A percentile compares a stretch with the other conserved stretches of the same genome.
phyloP scores from a whole-genome alignment of 305 asterid species.

The Fraxinus greggii region DNA sequence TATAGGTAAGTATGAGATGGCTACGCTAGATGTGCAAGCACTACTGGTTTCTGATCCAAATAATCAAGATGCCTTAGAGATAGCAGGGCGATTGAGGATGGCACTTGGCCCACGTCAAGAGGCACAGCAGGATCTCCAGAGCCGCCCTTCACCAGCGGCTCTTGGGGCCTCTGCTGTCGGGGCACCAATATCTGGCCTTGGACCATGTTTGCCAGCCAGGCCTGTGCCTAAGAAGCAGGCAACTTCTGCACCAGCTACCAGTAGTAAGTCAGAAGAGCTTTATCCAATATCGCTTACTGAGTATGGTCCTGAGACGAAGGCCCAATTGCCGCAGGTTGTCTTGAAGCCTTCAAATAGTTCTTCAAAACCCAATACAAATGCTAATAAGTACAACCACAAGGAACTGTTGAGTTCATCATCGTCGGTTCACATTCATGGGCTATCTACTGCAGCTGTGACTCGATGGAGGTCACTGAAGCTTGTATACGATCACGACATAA shows the following conservation, averaged over 20 bases:
- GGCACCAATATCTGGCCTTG: slow-evolving; percentile 89
- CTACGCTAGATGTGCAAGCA: slow-evolving; percentile 74
- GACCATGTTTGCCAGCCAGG: slow-evolving; percentile 91
- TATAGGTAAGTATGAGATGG: slow-evolving; percentile 69
- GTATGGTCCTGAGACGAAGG: slow-evolving; percentile 53
- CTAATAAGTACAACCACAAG: slow-evolving; percentile 40
- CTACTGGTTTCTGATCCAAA: slow-evolving; percentile 64
- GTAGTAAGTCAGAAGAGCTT: slow-evolving; percentile 51
- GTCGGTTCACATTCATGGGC: slow-evolving; percentile 25
- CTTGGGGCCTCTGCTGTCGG: slow-evolving; percentile 98
- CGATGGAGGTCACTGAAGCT: slow-evolving; percentile 76
- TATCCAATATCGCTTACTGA: slow-evolving; percentile 52
- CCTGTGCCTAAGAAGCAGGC: slow-evolving; percentile 67
- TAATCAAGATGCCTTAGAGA: slow-evolving; percentile 69
- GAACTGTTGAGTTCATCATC: slow-evolving; percentile 29
- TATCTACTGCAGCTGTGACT: slow-evolving; percentile 28
- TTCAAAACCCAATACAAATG: slow-evolving; percentile 35
- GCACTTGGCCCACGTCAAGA: slow-evolving; percentile 73
- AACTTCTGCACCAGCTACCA: slow-evolving; percentile 29
- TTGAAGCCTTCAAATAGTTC: slow-evolving; percentile 71
- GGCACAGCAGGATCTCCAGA: slow-evolving; percentile 87
- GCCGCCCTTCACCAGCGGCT: slow-evolving; percentile 99
- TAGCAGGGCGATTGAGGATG: slow-evolving; percentile 65
- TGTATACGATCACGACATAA: slow-evolving; percentile 88
- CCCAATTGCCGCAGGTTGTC: slow-evolving; percentile 58